phyloP scores from a whole-genome alignment of 257 asterid species.

The Solanum verrucosum region DNA sequence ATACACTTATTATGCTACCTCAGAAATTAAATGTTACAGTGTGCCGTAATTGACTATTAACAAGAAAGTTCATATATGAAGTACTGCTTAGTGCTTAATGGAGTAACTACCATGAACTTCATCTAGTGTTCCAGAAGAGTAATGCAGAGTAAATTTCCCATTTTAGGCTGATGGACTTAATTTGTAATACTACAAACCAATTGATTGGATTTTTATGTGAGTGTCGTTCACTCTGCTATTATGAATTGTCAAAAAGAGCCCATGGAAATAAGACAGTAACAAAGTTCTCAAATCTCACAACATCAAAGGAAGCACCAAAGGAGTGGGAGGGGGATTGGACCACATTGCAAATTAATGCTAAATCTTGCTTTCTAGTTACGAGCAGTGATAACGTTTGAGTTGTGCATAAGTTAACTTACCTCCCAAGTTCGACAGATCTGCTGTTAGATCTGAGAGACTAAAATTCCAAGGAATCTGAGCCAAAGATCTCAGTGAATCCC shows the following conservation, averaged over 20 bases:
- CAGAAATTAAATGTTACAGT: not conserved
- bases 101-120: not conserved
- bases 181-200: not conserved
- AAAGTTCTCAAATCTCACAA: not conserved
- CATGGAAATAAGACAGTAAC: not conserved
- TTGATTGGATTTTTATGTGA: too few relatives aligned
- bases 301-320: not conserved
- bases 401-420: slow-evolving; percentile 29
- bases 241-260: not conserved
- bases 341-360: not conserved
- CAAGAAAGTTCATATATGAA: not conserved
- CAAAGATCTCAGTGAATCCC: slow-evolving; percentile 76
- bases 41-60: not conserved
- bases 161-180: not conserved
- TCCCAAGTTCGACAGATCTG: slow-evolving; percentile 81
- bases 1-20: not conserved
- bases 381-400: not conserved
- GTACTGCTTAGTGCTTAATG: not conserved
- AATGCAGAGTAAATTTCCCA: not conserved
- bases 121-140: too few relatives aligned
- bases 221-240: too few relatives aligned
- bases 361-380: not conserved
- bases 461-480: slow-evolving; percentile 92
- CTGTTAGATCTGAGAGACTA: slow-evolving; percentile 88
- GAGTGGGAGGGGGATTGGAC: not conserved